Evolutionary conservation across 2,329 filamentous ascomycete genomes (phyloP).

Genomic region (Xylaria sp.): DNA sequence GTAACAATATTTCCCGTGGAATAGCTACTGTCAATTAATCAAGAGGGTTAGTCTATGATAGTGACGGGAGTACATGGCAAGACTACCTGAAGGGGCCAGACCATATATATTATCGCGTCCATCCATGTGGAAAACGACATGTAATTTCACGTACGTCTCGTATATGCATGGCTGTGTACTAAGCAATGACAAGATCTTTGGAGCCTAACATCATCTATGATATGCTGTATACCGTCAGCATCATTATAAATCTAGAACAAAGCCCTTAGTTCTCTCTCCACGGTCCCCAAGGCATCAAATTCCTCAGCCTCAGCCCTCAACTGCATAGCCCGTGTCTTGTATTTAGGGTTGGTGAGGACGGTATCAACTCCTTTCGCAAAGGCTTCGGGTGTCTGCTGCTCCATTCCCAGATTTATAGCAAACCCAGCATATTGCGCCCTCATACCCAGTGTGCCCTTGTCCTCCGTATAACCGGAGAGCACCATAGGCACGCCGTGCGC

Average conservation of each 20-base stretch:
- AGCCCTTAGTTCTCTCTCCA: slow-evolving; percentile 23
- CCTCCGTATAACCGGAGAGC: slow-evolving; percentile 49
- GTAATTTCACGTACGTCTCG: too few relatives aligned
- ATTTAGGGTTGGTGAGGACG: slow-evolving; percentile 13
- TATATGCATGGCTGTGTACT: too few relatives aligned
- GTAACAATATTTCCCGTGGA: too few relatives aligned
- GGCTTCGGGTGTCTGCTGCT: slow-evolving; percentile 25
- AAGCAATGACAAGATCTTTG: too few relatives aligned
- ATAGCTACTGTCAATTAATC: too few relatives aligned
- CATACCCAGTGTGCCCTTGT: slow-evolving; percentile 49
- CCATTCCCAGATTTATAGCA: slow-evolving; percentile 50
- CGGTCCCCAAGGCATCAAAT: slow-evolving; percentile 19
- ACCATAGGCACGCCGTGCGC: slow-evolving; percentile 55
- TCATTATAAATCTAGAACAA: slow-evolving; percentile 9
- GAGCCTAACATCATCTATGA: too few relatives aligned
- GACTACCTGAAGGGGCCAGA: too few relatives aligned
- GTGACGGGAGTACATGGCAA: too few relatives aligned
- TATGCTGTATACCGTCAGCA: background rate
- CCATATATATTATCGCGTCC: too few relatives aligned
- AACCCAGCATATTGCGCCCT: slow-evolving; percentile 52
- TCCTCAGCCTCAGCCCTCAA: slow-evolving; percentile 15
- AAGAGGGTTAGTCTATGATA: too few relatives aligned
- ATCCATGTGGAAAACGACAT: too few relatives aligned
- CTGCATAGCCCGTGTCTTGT: slow-evolving; percentile 18
- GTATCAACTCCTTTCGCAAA: slow-evolving; percentile 18